Evolutionary conservation across 2,329 filamentous ascomycete species (phyloP), one percentile per base, ranked within the genome.

Genomic region (Gliomastix tumulicola): DNA sequence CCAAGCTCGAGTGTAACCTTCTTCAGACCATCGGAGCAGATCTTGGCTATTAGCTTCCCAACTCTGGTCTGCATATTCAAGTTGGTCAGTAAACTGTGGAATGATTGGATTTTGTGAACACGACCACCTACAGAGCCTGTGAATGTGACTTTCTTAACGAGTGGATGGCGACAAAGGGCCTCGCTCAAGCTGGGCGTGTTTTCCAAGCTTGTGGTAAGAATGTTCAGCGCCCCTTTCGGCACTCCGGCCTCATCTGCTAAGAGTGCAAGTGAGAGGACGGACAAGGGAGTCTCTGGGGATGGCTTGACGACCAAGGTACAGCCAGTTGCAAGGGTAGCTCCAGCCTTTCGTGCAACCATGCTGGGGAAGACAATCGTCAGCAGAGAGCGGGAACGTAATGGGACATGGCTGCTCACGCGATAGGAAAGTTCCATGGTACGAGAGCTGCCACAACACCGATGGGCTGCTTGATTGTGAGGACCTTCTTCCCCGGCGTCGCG

Each of bases 301-400:
- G 82, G 79, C 59, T 87, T 87, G 13, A 76, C 67, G n/a, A 89
- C 68, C 76, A 89, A 85, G 2, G 82, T 85, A 55, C 82, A 87
- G 16, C 83, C 84, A 11, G 82, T 82, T 18, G 83, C 84, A 20
- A 88, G 62, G 2, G 76, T 77, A 1, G 76, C 62, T 3, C 56
- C 62, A 9, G 62, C 56, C 41, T 71, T 71, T 15, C 67, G 50
- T 17, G 67, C 55, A 6, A 69, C 57, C 57, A 76, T 70, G 11
- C 25, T 28, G 4, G n/a, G 7, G 10, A 28, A 28, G 25, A 7
- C 17, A 13, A 16, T 6, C 25, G 10, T 7, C 25, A 9, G 6
- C 13, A 28, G 25, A n/a, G 11, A 9, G 25, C 6, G 23, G 23
- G 25, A 28, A 28, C n/a, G 25, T 9, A 7, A 4, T 4, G 7